Base-by-base conservation (phyloP, 257 asterid genomes). In the Lycium barbarum region DNA sequence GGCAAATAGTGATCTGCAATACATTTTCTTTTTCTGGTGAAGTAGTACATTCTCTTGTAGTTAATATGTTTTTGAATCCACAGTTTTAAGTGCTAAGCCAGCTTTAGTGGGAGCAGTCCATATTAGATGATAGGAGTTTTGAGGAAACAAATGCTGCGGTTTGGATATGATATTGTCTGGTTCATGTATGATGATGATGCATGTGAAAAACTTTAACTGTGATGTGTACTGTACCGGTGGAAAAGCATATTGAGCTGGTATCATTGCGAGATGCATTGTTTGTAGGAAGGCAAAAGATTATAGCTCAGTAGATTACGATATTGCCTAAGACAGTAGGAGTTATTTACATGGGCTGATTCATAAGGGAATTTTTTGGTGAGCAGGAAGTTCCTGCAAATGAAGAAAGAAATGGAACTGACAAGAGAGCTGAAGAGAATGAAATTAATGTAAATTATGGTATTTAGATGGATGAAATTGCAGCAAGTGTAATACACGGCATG, bases 221-320 rank as follows among this genome's bases (percentile, higher is more conserved):
- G 20, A 49, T 49, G 62, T 74, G 62, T 49, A 18, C 17, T 40
- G 14, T 68, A 68, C 26, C 14, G 78, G 51, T 38, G 78, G 53
- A 68, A 70, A 70, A 70, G 79, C 80, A 72, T 72, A 36, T 10
- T n/a, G 36, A 43, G 80, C 58, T 72, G 80, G 36, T 22, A 76
- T 53, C 47, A 76, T 22, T 26, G 58, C 8, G 11, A 6, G 47
- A 78, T 33, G 17, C 7, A 53, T 26, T 53, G 15, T 53, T 76
- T 8, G 5, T 51, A 26, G 82, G 65, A 78, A 53, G 22, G 38
- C 38, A 26, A 78, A 51, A 53, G 45, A 78, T 53, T 78, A 78
- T 78, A 51, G 33, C 49, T 78, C 65, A 76, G 13, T 51, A 47
- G 82, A 26, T 51, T 5, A 51, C 9, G 10, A 10, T 70, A 70